These are phyloP conservation scores for Yueomyces sinensis DNA, from an alignment of 805 yeast species.

Conservation along the genomic window DNA sequence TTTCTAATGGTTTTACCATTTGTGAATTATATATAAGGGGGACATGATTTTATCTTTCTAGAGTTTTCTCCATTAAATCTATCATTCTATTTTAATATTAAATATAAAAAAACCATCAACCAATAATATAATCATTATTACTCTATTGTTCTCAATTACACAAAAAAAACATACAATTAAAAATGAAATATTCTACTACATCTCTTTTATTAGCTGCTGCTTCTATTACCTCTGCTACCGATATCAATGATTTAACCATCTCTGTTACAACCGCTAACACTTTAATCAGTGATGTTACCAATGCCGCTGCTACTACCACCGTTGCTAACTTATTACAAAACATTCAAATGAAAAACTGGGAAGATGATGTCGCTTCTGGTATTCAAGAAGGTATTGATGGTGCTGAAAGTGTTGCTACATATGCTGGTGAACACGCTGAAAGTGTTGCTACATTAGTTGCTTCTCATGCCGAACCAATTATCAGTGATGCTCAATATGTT, in stretches of 20 bases:
- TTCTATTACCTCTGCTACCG: not conserved
- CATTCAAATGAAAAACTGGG: not conserved
- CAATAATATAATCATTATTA: no score
- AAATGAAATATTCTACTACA: slow-evolving; percentile 2
- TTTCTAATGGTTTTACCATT: no score
- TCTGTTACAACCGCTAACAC: not conserved
- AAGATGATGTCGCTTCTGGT: not conserved
- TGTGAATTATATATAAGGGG: no score
- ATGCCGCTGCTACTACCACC: not conserved
- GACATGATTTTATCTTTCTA: no score
- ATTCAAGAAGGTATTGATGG: not conserved
- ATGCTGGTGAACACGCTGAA: not conserved
- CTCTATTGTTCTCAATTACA: no score
- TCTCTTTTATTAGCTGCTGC: not conserved
- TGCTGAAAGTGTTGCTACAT: slow-evolving; percentile 1
- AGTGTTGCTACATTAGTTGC: slow-evolving; percentile 1
- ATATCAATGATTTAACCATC: not conserved
- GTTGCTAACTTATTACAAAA: not conserved
- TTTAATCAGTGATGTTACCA: not conserved
- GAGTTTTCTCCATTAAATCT: no score
- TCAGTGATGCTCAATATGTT: not conserved
- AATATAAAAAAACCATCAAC: no score
- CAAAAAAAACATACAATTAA: no score
- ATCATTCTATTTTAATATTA: no score
- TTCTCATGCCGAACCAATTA: no score